Conservation (phyloP, 495 filamentous ascomycete species). For the Daldinia bambusicola region DNA sequence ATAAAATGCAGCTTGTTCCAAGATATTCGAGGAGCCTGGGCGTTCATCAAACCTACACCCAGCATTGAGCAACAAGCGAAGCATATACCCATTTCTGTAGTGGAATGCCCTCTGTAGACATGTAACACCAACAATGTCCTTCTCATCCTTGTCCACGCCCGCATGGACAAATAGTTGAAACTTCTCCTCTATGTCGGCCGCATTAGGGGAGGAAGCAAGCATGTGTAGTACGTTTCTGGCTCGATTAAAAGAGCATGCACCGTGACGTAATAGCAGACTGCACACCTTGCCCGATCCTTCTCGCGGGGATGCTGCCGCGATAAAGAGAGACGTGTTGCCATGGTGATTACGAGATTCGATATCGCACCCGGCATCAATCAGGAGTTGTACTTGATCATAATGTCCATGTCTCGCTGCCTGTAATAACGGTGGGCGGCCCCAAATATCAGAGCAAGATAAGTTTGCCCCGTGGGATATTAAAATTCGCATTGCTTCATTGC, state of each 20-base stretch:
- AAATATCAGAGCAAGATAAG: not conserved
- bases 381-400: not conserved
- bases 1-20: not conserved
- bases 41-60: constrained; percentile 21
- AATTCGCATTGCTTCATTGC: not conserved
- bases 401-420: not conserved
- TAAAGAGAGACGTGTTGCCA: not conserved
- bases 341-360: not conserved
- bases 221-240: not conserved
- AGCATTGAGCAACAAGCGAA: constrained; percentile 19
- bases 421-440: not conserved
- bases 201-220: not conserved
- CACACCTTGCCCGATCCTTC: not conserved
- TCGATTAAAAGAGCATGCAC: not conserved
- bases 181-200: constrained; percentile 14
- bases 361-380: constrained; percentile 24
- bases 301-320: not conserved
- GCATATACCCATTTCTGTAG: not conserved
- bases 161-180: constrained; percentile 14
- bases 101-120: not conserved
- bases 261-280: constrained; percentile 11
- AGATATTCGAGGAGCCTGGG: not conserved
- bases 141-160: not conserved
- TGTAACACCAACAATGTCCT: not conserved
- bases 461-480: constrained; percentile 28